Evolutionary conservation across 345 rosid species (phyloP).

Genomic region (Durio zibethinus): DNA sequence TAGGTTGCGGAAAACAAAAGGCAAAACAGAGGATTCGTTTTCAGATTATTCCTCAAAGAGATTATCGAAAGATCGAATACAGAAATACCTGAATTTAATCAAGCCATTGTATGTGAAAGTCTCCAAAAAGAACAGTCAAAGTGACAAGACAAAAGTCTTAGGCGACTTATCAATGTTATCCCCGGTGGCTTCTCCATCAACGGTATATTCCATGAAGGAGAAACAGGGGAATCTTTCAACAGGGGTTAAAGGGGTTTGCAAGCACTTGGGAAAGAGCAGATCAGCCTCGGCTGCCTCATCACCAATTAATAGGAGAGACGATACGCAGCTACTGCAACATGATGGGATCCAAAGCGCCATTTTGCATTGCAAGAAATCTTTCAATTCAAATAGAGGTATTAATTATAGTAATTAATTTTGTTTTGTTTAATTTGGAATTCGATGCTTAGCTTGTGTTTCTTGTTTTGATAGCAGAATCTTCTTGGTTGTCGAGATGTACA

Average conservation of each 20-base stretch:
- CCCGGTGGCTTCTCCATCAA: constrained; percentile 44
- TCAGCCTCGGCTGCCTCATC: constrained; percentile 59
- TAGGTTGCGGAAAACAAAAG: constrained; percentile 29
- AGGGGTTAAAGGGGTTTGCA: constrained; percentile 40
- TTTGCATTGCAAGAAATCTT: constrained; percentile 91
- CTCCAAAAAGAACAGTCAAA: constrained; percentile 33
- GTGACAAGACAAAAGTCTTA: constrained; percentile 28
- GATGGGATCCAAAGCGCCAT: constrained; percentile 97
- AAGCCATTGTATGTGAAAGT: constrained; percentile 64
- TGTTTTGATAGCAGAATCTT: constrained; percentile 30
- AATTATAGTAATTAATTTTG: not conserved
- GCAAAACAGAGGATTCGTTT: constrained; percentile 21
- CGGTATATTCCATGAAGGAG: constrained; percentile 29
- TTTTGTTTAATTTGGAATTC: not conserved
- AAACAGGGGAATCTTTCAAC: constrained; percentile 48
- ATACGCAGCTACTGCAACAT: constrained; percentile 72
- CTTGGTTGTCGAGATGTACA: constrained; percentile 37
- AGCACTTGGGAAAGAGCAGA: constrained; percentile 70
- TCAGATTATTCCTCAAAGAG: constrained; percentile 33
- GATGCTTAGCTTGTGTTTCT: not conserved
- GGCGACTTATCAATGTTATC: constrained; percentile 30
- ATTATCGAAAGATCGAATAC: constrained; percentile 48
- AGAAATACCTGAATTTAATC: constrained; percentile 57
- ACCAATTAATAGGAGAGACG: constrained; percentile 70
- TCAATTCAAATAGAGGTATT: constrained; percentile 49